Percentiles rank a stretch among this genome's conserved stretches.
phyloP scores from a whole-genome alignment of 768 basidiomycete species.

The Hydnomerulius pinastri region DNA sequence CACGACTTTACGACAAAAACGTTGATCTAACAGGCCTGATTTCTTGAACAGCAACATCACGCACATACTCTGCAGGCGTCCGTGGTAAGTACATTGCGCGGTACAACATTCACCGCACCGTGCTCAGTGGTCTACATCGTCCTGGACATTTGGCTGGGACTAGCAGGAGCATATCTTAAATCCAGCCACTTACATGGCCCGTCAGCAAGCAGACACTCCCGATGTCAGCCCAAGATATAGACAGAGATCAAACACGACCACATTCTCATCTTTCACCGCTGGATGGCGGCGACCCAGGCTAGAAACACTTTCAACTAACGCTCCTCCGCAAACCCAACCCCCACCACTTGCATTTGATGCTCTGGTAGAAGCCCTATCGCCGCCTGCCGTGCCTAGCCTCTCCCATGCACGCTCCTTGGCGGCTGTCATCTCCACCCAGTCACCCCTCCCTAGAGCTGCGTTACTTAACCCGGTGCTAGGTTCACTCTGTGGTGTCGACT shows the following conservation, averaged over 20 bases:
- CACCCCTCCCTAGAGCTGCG: constrained; percentile 56
- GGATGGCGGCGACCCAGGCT: constrained; percentile 40
- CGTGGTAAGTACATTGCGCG: constrained; percentile 15
- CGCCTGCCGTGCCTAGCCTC: constrained; percentile 66
- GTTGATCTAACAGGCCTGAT: too few species aligned
- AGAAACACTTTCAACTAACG: constrained; percentile 32
- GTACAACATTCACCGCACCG: background rate
- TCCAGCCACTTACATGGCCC: constrained; percentile 28
- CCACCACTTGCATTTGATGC: constrained; percentile 41
- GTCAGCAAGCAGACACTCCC: constrained; percentile 32
- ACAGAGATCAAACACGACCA: constrained; percentile 45
- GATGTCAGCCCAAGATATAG: constrained; percentile 33
- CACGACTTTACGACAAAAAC: background rate
- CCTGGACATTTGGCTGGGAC: background rate
- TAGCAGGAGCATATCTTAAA: constrained; percentile 14
- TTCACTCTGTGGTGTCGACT: constrained; percentile 55
- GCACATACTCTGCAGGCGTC: constrained; percentile 1
- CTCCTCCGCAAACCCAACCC: constrained; percentile 30
- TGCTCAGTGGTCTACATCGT: background rate
- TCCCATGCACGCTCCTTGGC: constrained; percentile 64
- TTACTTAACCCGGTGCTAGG: constrained; percentile 61
- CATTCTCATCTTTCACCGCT: constrained; percentile 38
- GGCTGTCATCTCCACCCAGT: constrained; percentile 45
- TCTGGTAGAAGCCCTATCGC: constrained; percentile 46
- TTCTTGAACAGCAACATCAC: background rate